phyloP scores from a whole-genome alignment of 805 yeast species.

The Wickerhamomyces alni region DNA sequence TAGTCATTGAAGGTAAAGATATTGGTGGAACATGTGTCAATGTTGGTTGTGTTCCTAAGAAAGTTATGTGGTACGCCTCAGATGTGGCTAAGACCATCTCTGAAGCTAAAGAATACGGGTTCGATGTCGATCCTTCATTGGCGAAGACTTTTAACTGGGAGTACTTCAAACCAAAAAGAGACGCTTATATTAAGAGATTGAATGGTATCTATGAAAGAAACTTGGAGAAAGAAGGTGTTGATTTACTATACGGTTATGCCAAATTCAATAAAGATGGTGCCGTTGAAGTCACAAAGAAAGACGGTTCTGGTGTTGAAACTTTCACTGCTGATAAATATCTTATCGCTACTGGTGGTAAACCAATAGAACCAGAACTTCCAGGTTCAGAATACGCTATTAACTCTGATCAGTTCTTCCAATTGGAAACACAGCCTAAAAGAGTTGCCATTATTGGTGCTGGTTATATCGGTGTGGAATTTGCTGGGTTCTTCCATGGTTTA shows the following conservation, averaged over 20 bases:
- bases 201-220: constrained; percentile 93
- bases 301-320: constrained; percentile 43
- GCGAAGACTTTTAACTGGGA: constrained; percentile 76
- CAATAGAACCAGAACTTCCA: constrained; percentile 65
- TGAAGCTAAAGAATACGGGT: constrained; percentile 81
- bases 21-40: constrained; percentile 99
- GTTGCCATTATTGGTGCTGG: constrained; percentile 98
- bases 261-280: constrained; percentile 61
- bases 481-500: constrained; percentile 88
- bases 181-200: constrained; percentile 80
- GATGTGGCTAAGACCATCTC: constrained; percentile 73
- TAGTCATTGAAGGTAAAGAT: constrained; percentile 71
- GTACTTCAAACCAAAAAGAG: constrained; percentile 77
- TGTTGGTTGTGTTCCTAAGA: constrained; percentile 99
- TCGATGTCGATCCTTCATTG: constrained; percentile 48
- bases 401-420: constrained; percentile 86
- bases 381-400: constrained; percentile 82
- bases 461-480: constrained; percentile 91
- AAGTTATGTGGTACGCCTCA: constrained; percentile 97
- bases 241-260: constrained; percentile 82
- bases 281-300: constrained; percentile 71
- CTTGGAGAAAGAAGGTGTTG: constrained; percentile 83
- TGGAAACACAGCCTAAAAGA: constrained; percentile 77
- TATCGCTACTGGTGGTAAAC: constrained; percentile 91
- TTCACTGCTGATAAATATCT: constrained; percentile 79